Conservation (phyloP, 108 stramenopile species). For the Skeletonema grethae region DNA sequence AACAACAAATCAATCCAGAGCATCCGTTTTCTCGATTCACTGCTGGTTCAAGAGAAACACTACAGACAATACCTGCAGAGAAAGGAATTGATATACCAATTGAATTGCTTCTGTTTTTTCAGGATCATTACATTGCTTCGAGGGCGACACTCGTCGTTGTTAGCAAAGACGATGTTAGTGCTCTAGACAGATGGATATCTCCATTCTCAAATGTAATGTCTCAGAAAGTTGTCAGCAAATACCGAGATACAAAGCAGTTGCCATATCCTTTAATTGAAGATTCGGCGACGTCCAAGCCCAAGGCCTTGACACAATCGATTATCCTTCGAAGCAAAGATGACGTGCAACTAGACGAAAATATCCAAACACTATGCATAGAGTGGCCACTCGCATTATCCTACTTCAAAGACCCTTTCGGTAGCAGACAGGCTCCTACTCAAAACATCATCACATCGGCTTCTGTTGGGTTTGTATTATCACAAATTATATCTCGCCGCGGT, state of each 20-base stretch:
- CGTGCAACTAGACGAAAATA: slow-evolving; percentile 43
- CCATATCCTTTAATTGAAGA: slow-evolving; percentile 18
- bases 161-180: slow-evolving; percentile 45
- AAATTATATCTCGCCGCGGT: slow-evolving; percentile 71
- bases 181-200: slow-evolving; percentile 62
- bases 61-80: slow-evolving; percentile 51
- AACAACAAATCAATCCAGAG: slow-evolving; percentile 58
- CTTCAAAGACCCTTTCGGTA: neutral
- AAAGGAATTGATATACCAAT: slow-evolving; percentile 56
- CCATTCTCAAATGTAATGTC: slow-evolving; percentile 64
- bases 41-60: slow-evolving; percentile 61
- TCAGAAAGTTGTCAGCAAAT: slow-evolving; percentile 18
- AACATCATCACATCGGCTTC: slow-evolving; percentile 55
- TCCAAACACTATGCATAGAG: slow-evolving; percentile 65
- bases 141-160: slow-evolving; percentile 73
- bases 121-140: slow-evolving; percentile 55
- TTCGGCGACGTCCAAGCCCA: slow-evolving; percentile 3
- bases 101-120: slow-evolving; percentile 60
- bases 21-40: slow-evolving; percentile 72
- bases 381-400: slow-evolving; percentile 71
- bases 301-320: slow-evolving; percentile 40
- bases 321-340: slow-evolving; percentile 57
- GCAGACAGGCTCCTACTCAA: slow-evolving; percentile 22
- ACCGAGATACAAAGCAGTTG: slow-evolving; percentile 2
- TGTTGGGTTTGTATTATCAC: slow-evolving; percentile 70